phyloP scores from a whole-genome alignment of 768 basidiomycete genomes.

The Termitomyces heimii region DNA sequence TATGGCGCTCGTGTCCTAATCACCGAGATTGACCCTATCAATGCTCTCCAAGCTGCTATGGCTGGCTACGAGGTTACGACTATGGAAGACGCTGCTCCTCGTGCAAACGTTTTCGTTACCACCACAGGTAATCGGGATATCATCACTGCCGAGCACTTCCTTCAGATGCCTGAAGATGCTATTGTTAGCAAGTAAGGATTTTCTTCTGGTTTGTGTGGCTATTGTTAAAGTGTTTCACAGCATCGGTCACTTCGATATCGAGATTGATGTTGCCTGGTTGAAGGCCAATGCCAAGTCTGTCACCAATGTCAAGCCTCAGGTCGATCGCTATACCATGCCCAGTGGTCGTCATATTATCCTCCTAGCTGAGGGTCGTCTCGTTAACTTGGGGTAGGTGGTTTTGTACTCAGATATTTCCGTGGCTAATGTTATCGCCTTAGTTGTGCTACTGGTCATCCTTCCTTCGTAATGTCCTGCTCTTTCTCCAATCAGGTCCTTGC shows the following conservation, averaged over 20 bases:
- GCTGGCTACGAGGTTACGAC: conserved; percentile 98
- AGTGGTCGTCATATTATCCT: conserved; percentile 94
- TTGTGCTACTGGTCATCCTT: conserved; percentile 97
- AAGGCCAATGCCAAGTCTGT: conserved; percentile 83
- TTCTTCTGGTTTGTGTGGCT: neutral
- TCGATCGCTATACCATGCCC: conserved; percentile 93
- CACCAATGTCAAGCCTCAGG: conserved; percentile 97
- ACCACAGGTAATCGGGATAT: conserved; percentile 99
- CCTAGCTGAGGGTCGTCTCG: conserved; percentile 97
- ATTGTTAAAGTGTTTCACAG: conserved; percentile 27
- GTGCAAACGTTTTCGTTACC: conserved; percentile 91
- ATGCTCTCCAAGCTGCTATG: conserved; percentile 99
- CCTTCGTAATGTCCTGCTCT: conserved; percentile 99
- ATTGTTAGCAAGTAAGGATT: conserved; percentile 89
- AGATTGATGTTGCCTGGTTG: conserved; percentile 98
- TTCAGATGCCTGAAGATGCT: conserved; percentile 94
- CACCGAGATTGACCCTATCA: conserved; percentile 99
- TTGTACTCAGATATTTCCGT: neutral
- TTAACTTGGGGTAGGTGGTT: conserved; percentile 83
- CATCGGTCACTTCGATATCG: conserved; percentile 83
- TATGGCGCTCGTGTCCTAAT: conserved; percentile 95
- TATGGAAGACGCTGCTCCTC: conserved; percentile 94
- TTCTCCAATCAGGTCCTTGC: conserved; percentile 98
- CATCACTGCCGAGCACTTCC: conserved; percentile 88
- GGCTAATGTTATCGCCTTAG: conserved; percentile 24